These are phyloP conservation scores for Paspalum notatum DNA, from an alignment of 176 grass and related monocot species.

Conservation along the genomic window DNA sequence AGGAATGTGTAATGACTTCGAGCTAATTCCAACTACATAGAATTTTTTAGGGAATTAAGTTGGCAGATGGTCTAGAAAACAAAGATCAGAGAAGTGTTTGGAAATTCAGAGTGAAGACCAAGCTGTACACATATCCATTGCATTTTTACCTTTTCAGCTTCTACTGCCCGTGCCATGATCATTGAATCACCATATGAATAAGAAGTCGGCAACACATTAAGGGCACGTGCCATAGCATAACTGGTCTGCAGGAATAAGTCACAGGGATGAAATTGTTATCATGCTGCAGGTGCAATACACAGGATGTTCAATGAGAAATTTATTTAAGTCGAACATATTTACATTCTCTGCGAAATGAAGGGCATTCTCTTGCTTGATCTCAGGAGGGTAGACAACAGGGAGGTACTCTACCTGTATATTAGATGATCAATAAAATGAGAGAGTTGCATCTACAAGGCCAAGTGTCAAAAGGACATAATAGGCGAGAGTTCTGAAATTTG, in stretches of 20 bases:
- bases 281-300: slow-evolving; percentile 5
- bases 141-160: slow-evolving; percentile 73
- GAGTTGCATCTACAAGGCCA: neutral
- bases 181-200: slow-evolving; percentile 88
- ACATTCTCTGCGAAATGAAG: slow-evolving; percentile 82
- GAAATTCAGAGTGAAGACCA: slow-evolving; percentile 27
- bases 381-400: slow-evolving; percentile 78
- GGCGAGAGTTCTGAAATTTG: neutral
- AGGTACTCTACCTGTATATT: slow-evolving; percentile 86
- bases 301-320: neutral
- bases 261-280: neutral
- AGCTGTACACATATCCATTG: neutral
- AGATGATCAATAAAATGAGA: slow-evolving; percentile 13
- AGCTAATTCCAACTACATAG: neutral
- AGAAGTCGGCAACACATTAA: slow-evolving; percentile 83
- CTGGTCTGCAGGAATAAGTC: slow-evolving; percentile 60
- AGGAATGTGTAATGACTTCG: neutral
- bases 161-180: slow-evolving; percentile 67
- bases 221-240: slow-evolving; percentile 70
- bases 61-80: neutral
- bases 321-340: slow-evolving; percentile 29
- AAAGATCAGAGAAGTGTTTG: neutral
- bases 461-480: neutral
- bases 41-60: slow-evolving; percentile 10
- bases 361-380: slow-evolving; percentile 80